These are phyloP conservation scores for Apiospora aurea DNA, from an alignment of 2,329 filamentous ascomycete species.

Conservation along the genomic window DNA sequence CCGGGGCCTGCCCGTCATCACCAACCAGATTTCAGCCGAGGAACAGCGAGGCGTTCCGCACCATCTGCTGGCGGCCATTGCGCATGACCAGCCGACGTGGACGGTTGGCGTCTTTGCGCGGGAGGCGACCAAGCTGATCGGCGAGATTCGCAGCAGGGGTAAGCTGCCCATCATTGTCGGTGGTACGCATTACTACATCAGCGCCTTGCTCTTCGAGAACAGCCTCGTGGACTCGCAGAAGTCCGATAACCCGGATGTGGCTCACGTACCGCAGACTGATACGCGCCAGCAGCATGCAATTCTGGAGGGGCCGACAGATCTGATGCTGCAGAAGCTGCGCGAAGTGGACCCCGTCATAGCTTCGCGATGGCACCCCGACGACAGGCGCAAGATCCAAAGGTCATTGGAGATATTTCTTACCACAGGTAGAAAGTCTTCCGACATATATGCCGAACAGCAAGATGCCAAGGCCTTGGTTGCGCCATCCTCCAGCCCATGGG, in stretches of 20 bases:
- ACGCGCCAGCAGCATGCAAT: slow-evolving; percentile 67
- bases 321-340: slow-evolving; percentile 74
- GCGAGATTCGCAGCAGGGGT: slow-evolving; percentile 79
- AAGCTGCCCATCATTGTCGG: slow-evolving; percentile 90
- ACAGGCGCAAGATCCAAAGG: slow-evolving; percentile 85
- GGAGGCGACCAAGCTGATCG: slow-evolving; percentile 72
- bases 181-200: slow-evolving; percentile 94
- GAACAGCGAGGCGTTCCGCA: slow-evolving; percentile 85
- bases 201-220: slow-evolving; percentile 84
- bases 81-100: slow-evolving; percentile 81
- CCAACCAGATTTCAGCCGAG: slow-evolving; percentile 82
- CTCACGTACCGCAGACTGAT: slow-evolving; percentile 41
- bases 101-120: slow-evolving; percentile 78
- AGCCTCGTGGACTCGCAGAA: slow-evolving; percentile 57
- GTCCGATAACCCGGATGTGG: slow-evolving; percentile 45
- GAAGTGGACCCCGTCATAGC: slow-evolving; percentile 92
- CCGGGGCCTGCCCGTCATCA: slow-evolving; percentile 88
- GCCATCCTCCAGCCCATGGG: slow-evolving; percentile 47
- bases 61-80: slow-evolving; percentile 83
- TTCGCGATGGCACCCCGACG: slow-evolving; percentile 90
- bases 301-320: slow-evolving; percentile 72
- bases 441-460: slow-evolving; percentile 84
- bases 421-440: slow-evolving; percentile 81
- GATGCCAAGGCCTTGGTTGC: slow-evolving; percentile 40
- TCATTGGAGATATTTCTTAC: slow-evolving; percentile 90